phyloP scores from a whole-genome alignment of 352 stramenopile species.

The Globisporangium barbulae region DNA sequence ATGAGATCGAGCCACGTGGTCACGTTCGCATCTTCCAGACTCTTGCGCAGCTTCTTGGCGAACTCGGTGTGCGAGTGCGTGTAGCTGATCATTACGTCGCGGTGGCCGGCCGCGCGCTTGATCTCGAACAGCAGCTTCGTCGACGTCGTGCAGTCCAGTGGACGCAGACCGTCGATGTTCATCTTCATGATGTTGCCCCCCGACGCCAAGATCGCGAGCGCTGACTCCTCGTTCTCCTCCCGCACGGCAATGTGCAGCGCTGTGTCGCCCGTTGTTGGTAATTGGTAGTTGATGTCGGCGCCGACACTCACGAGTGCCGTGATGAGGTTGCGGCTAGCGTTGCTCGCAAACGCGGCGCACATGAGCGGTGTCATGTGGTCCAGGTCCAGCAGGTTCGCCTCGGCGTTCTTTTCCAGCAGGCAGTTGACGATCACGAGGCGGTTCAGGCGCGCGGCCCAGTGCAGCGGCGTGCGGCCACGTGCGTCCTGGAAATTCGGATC shows the following conservation, averaged over 20 bases:
- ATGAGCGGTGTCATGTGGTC: conserved; percentile 69
- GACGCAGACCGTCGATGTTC: conserved; percentile 62
- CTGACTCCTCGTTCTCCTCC: conserved; percentile 59
- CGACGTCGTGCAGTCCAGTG: conserved; percentile 75
- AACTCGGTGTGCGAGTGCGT: conserved; percentile 83
- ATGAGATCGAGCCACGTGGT: conserved; percentile 88
- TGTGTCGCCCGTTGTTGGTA: conserved; percentile 61
- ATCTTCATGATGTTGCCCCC: conserved; percentile 75
- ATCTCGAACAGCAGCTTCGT: conserved; percentile 79
- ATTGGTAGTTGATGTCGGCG: conserved; percentile 70
- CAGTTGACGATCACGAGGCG: conserved; percentile 43
- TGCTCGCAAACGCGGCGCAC: conserved; percentile 47
- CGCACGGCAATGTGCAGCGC: conserved; percentile 72
- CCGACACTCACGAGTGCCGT: conserved; percentile 44
- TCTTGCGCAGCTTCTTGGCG: conserved; percentile 70
- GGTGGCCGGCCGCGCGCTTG: conserved; percentile 71
- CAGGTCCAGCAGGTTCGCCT: conserved; percentile 45
- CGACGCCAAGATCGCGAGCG: conserved; percentile 62
- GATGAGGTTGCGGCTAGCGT: conserved; percentile 55
- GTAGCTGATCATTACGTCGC: conserved; percentile 88
- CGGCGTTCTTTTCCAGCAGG: conserved; percentile 39
- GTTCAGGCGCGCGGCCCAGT: conserved; percentile 76
- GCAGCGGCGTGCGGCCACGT: conserved; percentile 60
- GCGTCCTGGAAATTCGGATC: conserved; percentile 79
- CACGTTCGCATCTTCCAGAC: conserved; percentile 67